These are phyloP conservation scores for Alternaria longipes DNA, from an alignment of 2,329 filamentous ascomycete species.

Conservation along the genomic window DNA sequence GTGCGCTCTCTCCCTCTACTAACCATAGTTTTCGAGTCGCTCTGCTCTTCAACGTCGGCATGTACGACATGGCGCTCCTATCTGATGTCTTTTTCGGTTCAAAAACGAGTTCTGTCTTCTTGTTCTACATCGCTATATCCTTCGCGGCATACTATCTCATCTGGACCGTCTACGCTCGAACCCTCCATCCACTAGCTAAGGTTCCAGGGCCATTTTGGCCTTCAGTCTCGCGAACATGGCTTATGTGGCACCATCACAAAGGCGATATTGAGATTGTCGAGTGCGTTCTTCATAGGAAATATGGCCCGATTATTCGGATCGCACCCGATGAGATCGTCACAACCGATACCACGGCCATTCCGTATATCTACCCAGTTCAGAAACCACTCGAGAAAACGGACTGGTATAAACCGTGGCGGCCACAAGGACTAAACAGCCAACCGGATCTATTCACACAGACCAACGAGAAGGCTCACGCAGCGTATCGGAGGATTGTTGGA, in stretches of 20 bases:
- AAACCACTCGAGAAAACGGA: conserved; percentile 34
- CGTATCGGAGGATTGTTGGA: conserved; percentile 22
- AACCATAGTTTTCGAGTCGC: neutral
- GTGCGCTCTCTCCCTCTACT: neutral
- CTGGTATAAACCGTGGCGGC: conserved; percentile 36
- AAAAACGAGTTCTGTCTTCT: neutral
- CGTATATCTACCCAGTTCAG: conserved; percentile 30
- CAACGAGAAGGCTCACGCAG: conserved; percentile 23
- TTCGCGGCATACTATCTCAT: conserved; percentile 14
- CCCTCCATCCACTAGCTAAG: conserved; percentile 32
- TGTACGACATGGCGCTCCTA: conserved; percentile 11
- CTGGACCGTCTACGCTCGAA: conserved; percentile 28
- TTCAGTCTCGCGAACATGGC: conserved; percentile 36
- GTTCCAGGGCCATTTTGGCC: conserved; percentile 36
- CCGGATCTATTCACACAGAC: conserved; percentile 30
- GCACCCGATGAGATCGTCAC: conserved; percentile 53
- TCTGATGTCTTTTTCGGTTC: conserved; percentile 2
- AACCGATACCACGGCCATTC: conserved; percentile 25
- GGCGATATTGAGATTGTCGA: conserved; percentile 32
- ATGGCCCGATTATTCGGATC: conserved; percentile 59
- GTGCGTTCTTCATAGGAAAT: conserved; percentile 24
- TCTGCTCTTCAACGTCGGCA: neutral
- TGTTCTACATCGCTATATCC: conserved; percentile 7
- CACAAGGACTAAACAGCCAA: conserved; percentile 19
- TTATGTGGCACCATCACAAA: conserved; percentile 31